Evolutionary conservation across 2,329 filamentous ascomycete species (phyloP), one percentile per base, ranked within the genome.

Genomic region (Neoarthrinium moseri): DNA sequence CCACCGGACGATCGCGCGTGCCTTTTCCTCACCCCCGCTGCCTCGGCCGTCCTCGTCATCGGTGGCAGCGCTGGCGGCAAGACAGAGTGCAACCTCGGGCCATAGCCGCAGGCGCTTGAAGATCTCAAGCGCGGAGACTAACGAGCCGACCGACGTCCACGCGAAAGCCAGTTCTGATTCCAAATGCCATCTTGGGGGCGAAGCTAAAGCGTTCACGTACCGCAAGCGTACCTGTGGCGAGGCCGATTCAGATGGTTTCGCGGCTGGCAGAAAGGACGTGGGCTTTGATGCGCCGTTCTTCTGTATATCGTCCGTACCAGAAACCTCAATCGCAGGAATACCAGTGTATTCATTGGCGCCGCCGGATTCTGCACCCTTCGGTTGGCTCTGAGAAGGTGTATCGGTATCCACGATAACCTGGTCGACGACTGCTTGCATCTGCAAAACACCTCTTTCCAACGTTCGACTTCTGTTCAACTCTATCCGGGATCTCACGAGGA

Each of bases 351-450:
- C 5, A 32, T 26, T 36, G 30, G 47, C 7, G 0, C 65, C 55
- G 4, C 45, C 41, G 29, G 27, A 54, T 49, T 61, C 33, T 58
- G 59, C 40, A 51, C 32, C 35, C 5, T 38, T 7, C 21, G 13
- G 50, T 1, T 38, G 10, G 1, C 61, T 58, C n/a, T 66, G 55
- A 11, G 55, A 47, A 4, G 58, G 38, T 6, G 63, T 49, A 10
- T 59, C 68, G 2, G 69, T 97, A 50, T 97, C 91, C 0, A 89
- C 88, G 48, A 99, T 84, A 43, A 99, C 87, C 61, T 99, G 94
- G 56, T 99, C 94, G 2, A 96, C 91, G 0, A 99, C 82, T 1
- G 91, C 91, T 67, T 99, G 94, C 55, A 99, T 80, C 67, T 99
- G 94, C 17, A 99, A 72, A 1, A 99, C 82, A 36, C 90, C 89